Conservation (phyloP, 2,329 filamentous ascomycete genomes). For the Ustilaginoidea virens region DNA sequence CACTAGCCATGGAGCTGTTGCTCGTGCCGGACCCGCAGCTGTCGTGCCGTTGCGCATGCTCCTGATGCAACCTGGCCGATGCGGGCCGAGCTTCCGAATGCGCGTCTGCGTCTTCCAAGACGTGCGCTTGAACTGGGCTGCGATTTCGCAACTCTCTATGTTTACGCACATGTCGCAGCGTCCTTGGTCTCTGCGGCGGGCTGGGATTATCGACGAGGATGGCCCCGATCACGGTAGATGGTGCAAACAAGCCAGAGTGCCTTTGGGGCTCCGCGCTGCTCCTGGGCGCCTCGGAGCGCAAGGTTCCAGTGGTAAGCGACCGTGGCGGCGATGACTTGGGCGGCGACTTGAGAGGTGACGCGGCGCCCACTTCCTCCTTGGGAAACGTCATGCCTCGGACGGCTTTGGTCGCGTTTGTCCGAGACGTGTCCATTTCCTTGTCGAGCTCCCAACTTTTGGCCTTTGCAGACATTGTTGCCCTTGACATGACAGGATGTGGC, state of each 20-base stretch:
- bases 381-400: conserved; percentile 31
- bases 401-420: conserved; percentile 22
- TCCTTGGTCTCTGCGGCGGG: conserved; percentile 30
- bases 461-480: background rate
- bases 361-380: conserved; percentile 25
- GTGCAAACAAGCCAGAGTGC: conserved; percentile 35
- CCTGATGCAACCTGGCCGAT: conserved; percentile 13
- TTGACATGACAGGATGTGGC: conserved; percentile 4
- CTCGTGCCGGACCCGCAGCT: conserved; percentile 35
- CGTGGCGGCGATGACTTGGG: conserved; percentile 22
- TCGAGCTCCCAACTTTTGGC: conserved; percentile 20
- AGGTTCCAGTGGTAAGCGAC: too few relatives aligned
- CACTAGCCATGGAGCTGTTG: conserved; percentile 33
- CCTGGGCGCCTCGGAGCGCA: too few relatives aligned
- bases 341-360: conserved; percentile 18
- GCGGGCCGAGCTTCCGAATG: conserved; percentile 12
- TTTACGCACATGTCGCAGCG: conserved; percentile 46
- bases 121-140: conserved; percentile 6
- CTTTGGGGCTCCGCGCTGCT: conserved; percentile 32
- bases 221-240: conserved; percentile 42
- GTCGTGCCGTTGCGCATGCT: conserved; percentile 20
- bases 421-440: too few relatives aligned
- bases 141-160: conserved; percentile 34
- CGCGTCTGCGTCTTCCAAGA: conserved; percentile 5
- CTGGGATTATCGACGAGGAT: conserved; percentile 34